Conservation (phyloP, 345 rosid genomes). For the Mallotus nudiflorus region DNA sequence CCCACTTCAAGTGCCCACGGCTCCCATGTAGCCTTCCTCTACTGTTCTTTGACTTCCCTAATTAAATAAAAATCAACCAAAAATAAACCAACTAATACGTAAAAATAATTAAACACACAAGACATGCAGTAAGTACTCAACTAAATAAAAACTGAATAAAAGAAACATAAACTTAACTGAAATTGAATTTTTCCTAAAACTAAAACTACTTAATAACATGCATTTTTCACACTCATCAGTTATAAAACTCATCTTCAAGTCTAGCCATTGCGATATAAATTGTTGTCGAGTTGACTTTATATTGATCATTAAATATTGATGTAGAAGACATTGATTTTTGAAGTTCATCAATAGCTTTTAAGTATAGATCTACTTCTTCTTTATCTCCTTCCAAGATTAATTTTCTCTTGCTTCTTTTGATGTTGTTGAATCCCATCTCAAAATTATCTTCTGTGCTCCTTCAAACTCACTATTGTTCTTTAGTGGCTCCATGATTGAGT, state of each 20-base stretch:
- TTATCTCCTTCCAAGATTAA: conserved; percentile 85
- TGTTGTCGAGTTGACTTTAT: conserved; percentile 58
- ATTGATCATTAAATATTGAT: conserved; percentile 40
- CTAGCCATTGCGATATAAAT: conserved; percentile 99
- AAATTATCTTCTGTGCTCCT: conserved; percentile 67
- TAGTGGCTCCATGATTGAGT: conserved; percentile 55
- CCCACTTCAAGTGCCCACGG: too few relatives aligned
- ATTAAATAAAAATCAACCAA: too few relatives aligned
- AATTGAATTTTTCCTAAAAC: too few relatives aligned
- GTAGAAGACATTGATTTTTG: conserved; percentile 53
- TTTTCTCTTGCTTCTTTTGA: conserved; percentile 78
- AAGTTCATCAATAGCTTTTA: conserved; percentile 90
- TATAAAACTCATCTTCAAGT: conserved; percentile 91
- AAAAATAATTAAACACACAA: too few relatives aligned
- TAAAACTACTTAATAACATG: too few relatives aligned
- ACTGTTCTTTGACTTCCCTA: too few relatives aligned
- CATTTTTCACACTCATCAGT: too few relatives aligned
- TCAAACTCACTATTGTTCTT: conserved; percentile 42
- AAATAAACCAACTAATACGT: too few relatives aligned
- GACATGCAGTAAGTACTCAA: too few relatives aligned
- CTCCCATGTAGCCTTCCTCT: too few relatives aligned
- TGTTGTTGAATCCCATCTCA: conserved; percentile 89
- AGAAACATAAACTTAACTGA: too few relatives aligned
- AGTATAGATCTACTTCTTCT: conserved; percentile 70
- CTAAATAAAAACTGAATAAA: too few relatives aligned